A percentile compares a stretch with the other conserved stretches of the same genome.
These are phyloP conservation scores for Globisporangium irregulare DNA, from an alignment of 352 stramenopile genomes.

Conservation along the genomic window DNA sequence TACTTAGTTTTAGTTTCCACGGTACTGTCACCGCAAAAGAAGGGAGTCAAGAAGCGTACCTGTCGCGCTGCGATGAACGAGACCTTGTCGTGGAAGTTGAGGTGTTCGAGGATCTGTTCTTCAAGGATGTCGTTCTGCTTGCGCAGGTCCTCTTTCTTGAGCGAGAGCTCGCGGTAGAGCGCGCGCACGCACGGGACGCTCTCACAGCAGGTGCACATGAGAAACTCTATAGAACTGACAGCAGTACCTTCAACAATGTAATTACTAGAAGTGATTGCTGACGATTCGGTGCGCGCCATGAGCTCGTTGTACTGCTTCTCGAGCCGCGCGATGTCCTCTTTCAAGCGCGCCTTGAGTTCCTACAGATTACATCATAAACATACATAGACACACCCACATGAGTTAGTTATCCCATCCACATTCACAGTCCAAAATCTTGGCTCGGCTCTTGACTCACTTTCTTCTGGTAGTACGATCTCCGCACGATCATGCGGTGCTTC, in stretches of 20 bases:
- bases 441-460: slow-evolving; percentile 14
- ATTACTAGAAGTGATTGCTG: not conserved
- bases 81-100: slow-evolving; percentile 27
- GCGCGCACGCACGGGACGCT: slow-evolving; percentile 9
- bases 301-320: slow-evolving; percentile 29
- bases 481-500: slow-evolving; percentile 54
- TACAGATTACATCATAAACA: not conserved
- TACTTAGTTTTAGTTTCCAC: not conserved
- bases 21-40: too few relatives aligned
- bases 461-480: slow-evolving; percentile 40
- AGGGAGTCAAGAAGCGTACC: not conserved
- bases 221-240: slow-evolving; percentile 4
- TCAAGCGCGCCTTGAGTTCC: slow-evolving; percentile 24
- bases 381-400: not conserved
- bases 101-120: slow-evolving; percentile 23
- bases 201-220: slow-evolving; percentile 12
- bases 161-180: slow-evolving; percentile 21
- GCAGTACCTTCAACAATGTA: not conserved
- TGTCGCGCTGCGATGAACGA: slow-evolving; percentile 18
- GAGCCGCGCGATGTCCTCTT: slow-evolving; percentile 24
- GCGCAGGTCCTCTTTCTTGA: slow-evolving; percentile 26
- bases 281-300: slow-evolving; percentile 13
- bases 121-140: slow-evolving; percentile 27
- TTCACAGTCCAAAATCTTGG: not conserved
- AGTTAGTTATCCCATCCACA: not conserved